Base-by-base conservation (phyloP, 208 protist genomes). In the Strigomonas oncopelti region DNA sequence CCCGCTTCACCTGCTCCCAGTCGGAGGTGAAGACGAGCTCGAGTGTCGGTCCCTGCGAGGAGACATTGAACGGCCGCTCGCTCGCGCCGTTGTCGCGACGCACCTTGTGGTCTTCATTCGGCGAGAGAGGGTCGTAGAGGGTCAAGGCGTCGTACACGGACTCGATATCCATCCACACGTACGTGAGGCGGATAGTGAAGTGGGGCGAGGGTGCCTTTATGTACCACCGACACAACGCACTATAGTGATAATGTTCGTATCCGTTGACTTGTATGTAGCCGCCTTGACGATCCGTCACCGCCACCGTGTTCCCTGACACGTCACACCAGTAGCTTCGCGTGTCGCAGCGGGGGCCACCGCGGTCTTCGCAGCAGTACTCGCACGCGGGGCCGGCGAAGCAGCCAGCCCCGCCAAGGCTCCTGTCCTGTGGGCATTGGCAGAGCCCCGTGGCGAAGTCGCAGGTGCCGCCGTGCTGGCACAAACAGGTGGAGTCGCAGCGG, bases 301-400 rank as follows among this genome's bases (percentile, higher is more conserved):
- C 31, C 32, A 90, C 78, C 18, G 70, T 54, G 18, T 22, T 58
- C 13, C 79, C 85, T 8, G 56, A 77, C 27, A 75, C 74, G 42
- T 81, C 61, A 66, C 88, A 94, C 85, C 88, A 94, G 65, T 90
- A 90, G 65, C 85, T 92, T 42, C 71, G 61, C 53, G 86, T 59
- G 46, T 81, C 77, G 63, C 88, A 94, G 18, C 48, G 52, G 18
- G 72, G 63, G n/a, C 88, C 88, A 32, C 67, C 66, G 67, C 81
- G 83, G 24, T 74, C 80, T 14, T 64, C 71, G 70, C 88, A 94
- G 70, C 88, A 94, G 70, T 83, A 85, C 77, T 91, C 74, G 55
- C 88, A 94, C 54, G 69, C 66, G 25, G 75, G 34, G 16, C 88
- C 88, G 22, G 69, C 34, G 59, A 82, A 91, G 71, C 88, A 94